These are phyloP conservation scores for Ambrosia artemisiifolia DNA, from an alignment of 129 eudicot genomes.

Conservation along the genomic window DNA sequence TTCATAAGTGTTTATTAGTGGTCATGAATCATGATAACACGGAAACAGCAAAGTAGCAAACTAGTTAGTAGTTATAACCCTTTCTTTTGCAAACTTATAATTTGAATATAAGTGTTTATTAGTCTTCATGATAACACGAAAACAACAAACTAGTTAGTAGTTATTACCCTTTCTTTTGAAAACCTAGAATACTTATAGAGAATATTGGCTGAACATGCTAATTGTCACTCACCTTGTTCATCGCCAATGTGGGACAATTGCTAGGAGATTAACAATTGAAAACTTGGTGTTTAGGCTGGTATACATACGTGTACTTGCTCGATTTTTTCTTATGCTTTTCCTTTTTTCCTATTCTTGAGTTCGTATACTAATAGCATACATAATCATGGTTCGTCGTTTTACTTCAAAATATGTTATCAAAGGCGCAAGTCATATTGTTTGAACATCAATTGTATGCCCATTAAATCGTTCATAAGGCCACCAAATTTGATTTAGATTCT, in stretches of 20 bases:
- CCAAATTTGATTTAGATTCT: no score
- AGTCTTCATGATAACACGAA: no score
- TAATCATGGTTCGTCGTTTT: not conserved
- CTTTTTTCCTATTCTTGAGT: not conserved
- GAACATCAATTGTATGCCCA: not conserved
- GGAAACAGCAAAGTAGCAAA: not conserved
- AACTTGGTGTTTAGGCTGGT: not conserved
- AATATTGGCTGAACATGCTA: not conserved
- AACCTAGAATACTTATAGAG: not conserved
- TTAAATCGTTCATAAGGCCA: no score
- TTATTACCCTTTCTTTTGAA: not conserved
- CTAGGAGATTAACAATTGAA: not conserved
- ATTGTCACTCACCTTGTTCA: not conserved
- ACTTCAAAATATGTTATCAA: slow-evolving; percentile 4
- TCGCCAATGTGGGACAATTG: not conserved
- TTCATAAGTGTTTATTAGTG: not conserved
- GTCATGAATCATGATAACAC: not conserved
- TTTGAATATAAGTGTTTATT: no score
- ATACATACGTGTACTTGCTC: not conserved
- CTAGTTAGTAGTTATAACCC: not conserved
- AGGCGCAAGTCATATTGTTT: not conserved
- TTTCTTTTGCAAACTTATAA: not conserved
- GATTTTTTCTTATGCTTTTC: not conserved
- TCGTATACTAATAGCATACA: not conserved
- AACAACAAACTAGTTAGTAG: no score